Evolutionary conservation across 768 basidiomycete species (phyloP).

Genomic region (Gloeostereum incarnatum): DNA sequence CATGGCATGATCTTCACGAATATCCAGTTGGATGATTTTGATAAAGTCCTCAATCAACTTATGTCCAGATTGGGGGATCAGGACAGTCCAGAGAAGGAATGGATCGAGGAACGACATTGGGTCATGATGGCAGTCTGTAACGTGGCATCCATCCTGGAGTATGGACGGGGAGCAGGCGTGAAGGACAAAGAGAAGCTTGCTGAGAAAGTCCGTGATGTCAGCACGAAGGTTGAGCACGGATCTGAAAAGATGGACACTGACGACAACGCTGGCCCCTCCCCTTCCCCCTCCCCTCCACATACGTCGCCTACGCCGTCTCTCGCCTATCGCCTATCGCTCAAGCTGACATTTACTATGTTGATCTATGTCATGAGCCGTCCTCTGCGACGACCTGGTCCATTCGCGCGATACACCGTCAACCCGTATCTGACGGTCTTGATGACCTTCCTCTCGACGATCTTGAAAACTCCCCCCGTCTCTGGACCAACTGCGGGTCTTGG

Average conservation of each 20-base stretch:
- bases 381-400: slow-evolving; percentile 48
- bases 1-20: slow-evolving; percentile 98
- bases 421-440: slow-evolving; percentile 83
- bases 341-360: slow-evolving; percentile 75
- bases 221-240: slow-evolving; percentile 2
- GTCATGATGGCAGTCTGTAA: slow-evolving; percentile 93
- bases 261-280: slow-evolving; percentile 11
- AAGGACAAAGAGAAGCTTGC: no score
- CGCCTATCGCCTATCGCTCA: slow-evolving; percentile 63
- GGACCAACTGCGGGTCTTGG: no score
- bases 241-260: slow-evolving; percentile 14
- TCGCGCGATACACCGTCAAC: slow-evolving; percentile 51
- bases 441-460: slow-evolving; percentile 78
- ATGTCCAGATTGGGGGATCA: slow-evolving; percentile 18
- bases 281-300: slow-evolving; percentile 15
- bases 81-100: slow-evolving; percentile 79
- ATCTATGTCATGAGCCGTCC: slow-evolving; percentile 60
- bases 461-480: slow-evolving; percentile 25
- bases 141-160: slow-evolving; percentile 76
- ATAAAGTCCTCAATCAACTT: slow-evolving; percentile 71
- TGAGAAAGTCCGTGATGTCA: slow-evolving; percentile 4
- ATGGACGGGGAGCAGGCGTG: slow-evolving; percentile 67
- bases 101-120: slow-evolving; percentile 82
- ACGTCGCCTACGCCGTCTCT: slow-evolving; percentile 18
- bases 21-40: slow-evolving; percentile 89